Evolutionary conservation across 164 flowering plant genomes (phyloP), one percentile per base, ranked within the genome.

Genomic region (Cinnamomum micranthum): DNA sequence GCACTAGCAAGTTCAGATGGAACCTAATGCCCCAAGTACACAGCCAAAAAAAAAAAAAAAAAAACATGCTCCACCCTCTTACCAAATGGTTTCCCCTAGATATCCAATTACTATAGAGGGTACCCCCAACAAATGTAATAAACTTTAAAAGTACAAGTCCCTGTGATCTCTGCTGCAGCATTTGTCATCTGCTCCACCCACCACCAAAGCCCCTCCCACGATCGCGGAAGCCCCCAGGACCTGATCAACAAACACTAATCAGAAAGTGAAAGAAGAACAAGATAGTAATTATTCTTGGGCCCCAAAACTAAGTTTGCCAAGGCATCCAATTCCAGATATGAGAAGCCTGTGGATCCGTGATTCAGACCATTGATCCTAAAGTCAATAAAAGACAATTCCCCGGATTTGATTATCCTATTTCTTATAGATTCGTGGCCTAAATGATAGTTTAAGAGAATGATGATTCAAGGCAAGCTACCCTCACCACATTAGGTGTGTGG

Each of bases 201-300:
- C 89, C 84, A 22, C 92, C 85, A 25, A 81, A 83, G 65, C 93
- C 89, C 76, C 93, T 84, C 59, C 94, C 97, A 58, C 92, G 95
- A 78, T 89, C 93, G 17, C 95, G 89, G 74, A 81, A 90, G 35
- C 93, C 86, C 27, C 92, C 92, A 74, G 71, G 86, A 76, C 90
- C 91, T 88, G 79, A 64, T 74, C 71, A 27, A 76, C 58, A 71
- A 72, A 28, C 62, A 70, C 66, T 65, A 13, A 50, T 73, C 2
- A 25, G 47, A 41, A 41, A 7, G 47, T 6, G 47, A 41, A 41
- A 41, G 47, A 41, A 41, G 11, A 7, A 0, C 47, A 41, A 41
- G 10, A 41, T 9, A 41, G 47, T 41, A 41, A 6, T 41, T 41
- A 31, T 0, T n/a, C n/a, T n/a, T 2, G 10, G 47, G 47, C 47